Evolutionary conservation across 2,329 filamentous ascomycete genomes (phyloP).

Genomic region (Fusarium liriodendri): DNA sequence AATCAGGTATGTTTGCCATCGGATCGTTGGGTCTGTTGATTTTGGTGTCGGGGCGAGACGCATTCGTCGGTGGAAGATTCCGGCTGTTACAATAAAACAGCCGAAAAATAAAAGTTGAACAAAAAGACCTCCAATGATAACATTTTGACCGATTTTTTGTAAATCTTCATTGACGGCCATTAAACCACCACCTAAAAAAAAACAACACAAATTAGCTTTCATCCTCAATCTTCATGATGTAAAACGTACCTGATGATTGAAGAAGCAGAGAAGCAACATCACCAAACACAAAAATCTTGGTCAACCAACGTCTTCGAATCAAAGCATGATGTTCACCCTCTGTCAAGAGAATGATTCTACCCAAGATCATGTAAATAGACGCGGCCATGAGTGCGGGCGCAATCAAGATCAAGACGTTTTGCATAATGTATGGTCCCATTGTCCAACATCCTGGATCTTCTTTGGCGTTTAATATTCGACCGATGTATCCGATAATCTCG

Average conservation of each 20-base stretch:
- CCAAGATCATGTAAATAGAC: constrained; percentile 60
- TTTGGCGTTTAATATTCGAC: constrained; percentile 55
- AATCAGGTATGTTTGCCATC: constrained; percentile 47
- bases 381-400: constrained; percentile 59
- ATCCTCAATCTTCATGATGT: not conserved
- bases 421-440: constrained; percentile 53
- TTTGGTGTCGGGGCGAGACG: constrained; percentile 15
- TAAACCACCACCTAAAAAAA: constrained; percentile 35
- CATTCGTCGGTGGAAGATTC: constrained; percentile 57
- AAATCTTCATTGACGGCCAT: constrained; percentile 34
- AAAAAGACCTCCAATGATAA: constrained; percentile 64
- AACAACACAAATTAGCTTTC: not conserved
- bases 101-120: constrained; percentile 67
- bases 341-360: constrained; percentile 52
- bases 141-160: constrained; percentile 52
- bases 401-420: constrained; percentile 52
- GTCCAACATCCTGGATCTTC: constrained; percentile 52
- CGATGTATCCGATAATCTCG: constrained; percentile 55
- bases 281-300: constrained; percentile 64
- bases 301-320: constrained; percentile 57
- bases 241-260: constrained; percentile 34
- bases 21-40: constrained; percentile 31
- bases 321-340: constrained; percentile 54
- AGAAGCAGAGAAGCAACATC: constrained; percentile 59
- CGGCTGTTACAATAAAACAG: constrained; percentile 60